phyloP scores from a whole-genome alignment of 805 yeast genomes.

The Metschnikowia kofuensis region DNA sequence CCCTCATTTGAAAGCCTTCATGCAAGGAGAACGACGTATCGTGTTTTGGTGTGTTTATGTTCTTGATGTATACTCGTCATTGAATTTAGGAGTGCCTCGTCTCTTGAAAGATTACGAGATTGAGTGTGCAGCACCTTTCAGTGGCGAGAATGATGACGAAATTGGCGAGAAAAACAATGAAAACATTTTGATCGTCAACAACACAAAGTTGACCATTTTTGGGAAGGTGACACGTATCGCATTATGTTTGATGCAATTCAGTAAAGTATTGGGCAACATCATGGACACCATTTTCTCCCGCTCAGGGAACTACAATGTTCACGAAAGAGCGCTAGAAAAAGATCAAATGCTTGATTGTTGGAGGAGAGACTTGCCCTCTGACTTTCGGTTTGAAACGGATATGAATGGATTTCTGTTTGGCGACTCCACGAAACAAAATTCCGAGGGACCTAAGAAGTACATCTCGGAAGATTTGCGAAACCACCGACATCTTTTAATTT shows the following conservation, averaged over 20 bases:
- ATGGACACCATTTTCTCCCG: conserved; percentile 70
- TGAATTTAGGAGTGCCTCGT: conserved; percentile 80
- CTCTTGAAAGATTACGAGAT: conserved; percentile 76
- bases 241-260: conserved; percentile 61
- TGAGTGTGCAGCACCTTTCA: conserved; percentile 80
- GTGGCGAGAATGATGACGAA: conserved; percentile 40
- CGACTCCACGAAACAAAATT: conserved; percentile 19
- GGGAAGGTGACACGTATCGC: conserved; percentile 69
- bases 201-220: conserved; percentile 57
- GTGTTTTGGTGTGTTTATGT: conserved; percentile 82
- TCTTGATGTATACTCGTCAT: conserved; percentile 70
- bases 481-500: conserved; percentile 52
- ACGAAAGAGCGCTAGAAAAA: conserved; percentile 24
- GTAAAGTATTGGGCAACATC: conserved; percentile 70
- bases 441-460: conserved; percentile 7
- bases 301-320: conserved; percentile 34
- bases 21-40: conserved; percentile 79
- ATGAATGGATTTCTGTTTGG: conserved; percentile 49
- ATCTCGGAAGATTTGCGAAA: not conserved
- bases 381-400: conserved; percentile 62
- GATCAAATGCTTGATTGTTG: conserved; percentile 78
- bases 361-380: conserved; percentile 66
- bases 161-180: conserved; percentile 38
- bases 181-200: conserved; percentile 57
- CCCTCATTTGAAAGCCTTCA: conserved; percentile 52